Base-by-base conservation (phyloP, 139 green algal genomes). In the Volvox africanus region DNA sequence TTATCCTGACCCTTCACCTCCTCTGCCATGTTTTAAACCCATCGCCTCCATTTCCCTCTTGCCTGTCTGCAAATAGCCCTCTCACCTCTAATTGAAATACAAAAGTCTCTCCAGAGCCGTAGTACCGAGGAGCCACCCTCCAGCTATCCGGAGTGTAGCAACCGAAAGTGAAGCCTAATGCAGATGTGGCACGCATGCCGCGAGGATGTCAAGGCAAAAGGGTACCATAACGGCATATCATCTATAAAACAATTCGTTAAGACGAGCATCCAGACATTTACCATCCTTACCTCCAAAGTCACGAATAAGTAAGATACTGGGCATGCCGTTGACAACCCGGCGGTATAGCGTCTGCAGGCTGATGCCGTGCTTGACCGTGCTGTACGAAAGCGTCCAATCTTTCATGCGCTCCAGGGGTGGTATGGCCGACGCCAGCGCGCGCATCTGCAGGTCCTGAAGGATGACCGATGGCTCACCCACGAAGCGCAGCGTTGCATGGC, bases 41-140 rank as follows among this genome's bases (percentile, higher is more conserved):
- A 55, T 55, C 44, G 5, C 44, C 44, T 55, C 44, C 44, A 55
- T 55, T 55, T 55, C 44, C 44, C 5, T 55, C 44, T 55, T 5
- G 44, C 44, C 5, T 55, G 44, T 55, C 44, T 55, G 44, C 44
- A 55, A 55, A 55, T 55, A 9, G 44, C 44, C 9, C 44, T 9
- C 44, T 55, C 85, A 95, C 92, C 90, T 95, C 92, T 20, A 98
- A 78, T 82, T 97, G 94, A 88, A 99, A 99, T 13, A 98, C 96
- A 83, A 99, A 98, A 12, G 93, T 96, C 92, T 98, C 96, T 0
- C 96, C 97, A 0, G 92, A 97, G 82, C 96, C 96, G 91, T 96
- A 98, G 93, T 97, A 99, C 62, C 96, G 92, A 6, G 95, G 92
- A 0, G 87, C 86, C 3, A 96, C 85, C 50, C 79, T 88, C 97